Conservation (phyloP, 164 flowering plant genomes). For the Annona cherimola region DNA sequence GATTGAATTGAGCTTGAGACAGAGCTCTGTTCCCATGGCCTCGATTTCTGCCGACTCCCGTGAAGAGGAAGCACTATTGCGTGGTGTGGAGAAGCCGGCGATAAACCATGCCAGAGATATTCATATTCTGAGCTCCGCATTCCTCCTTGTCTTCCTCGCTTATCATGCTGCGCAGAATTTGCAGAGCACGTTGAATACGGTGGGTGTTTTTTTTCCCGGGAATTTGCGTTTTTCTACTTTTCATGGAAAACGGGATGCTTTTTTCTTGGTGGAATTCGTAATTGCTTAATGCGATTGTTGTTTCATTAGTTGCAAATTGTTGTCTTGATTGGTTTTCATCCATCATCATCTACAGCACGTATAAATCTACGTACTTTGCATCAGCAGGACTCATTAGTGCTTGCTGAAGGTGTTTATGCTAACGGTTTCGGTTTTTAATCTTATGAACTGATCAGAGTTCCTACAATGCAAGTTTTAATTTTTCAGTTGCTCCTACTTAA, state of each 20-base stretch:
- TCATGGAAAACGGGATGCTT: not conserved
- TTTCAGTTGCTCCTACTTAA: too few relatives aligned
- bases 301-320: not conserved
- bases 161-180: constrained; percentile 93
- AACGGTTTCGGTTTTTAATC: too few relatives aligned
- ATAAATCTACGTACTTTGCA: too few relatives aligned
- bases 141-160: constrained; percentile 72
- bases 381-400: too few relatives aligned
- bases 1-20: not conserved
- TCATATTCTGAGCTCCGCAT: constrained; percentile 69
- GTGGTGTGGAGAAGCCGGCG: constrained; percentile 20
- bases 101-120: constrained; percentile 56
- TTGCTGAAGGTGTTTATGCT: too few relatives aligned
- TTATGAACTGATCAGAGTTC: too few relatives aligned
- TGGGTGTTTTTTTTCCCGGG: constrained; percentile 21
- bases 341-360: too few relatives aligned
- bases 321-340: too few relatives aligned
- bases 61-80: constrained; percentile 50
- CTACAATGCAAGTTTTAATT: too few relatives aligned
- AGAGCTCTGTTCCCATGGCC: not conserved
- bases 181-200: constrained; percentile 73
- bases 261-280: not conserved
- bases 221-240: not conserved
- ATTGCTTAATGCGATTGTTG: not conserved
- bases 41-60: constrained; percentile 14